These are phyloP conservation scores for Pisolithus orientalis DNA, from an alignment of 768 basidiomycete species.

Conservation along the genomic window DNA sequence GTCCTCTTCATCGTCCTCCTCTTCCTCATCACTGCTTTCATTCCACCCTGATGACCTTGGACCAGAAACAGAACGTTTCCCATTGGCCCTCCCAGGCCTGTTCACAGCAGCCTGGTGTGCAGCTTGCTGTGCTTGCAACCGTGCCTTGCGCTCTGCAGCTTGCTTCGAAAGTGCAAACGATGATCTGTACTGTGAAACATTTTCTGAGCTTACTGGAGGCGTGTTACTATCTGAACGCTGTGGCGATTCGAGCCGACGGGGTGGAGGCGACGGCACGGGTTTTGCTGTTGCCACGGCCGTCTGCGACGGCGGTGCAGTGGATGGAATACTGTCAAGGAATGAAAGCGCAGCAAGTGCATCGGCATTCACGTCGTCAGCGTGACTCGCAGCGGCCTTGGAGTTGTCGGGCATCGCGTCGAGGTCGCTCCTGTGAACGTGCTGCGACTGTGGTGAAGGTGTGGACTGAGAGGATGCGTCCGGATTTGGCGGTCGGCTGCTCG, in stretches of 20 bases:
- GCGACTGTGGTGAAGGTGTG: conserved; percentile 33
- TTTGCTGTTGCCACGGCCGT: conserved; percentile 3
- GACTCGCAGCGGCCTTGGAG: conserved; percentile 10
- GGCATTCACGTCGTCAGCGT: conserved; percentile 45
- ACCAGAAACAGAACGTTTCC: conserved; percentile 36
- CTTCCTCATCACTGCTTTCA: conserved; percentile 79
- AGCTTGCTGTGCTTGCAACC: conserved; percentile 76
- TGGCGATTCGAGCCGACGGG: conserved; percentile 23
- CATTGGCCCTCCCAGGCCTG: conserved; percentile 59
- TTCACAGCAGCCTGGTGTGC: conserved; percentile 74
- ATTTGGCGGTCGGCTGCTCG: conserved; percentile 32
- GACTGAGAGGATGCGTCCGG: conserved; percentile 22
- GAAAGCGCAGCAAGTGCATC: conserved; percentile 78
- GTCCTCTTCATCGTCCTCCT: conserved; percentile 70
- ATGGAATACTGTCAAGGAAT: conserved; percentile 51
- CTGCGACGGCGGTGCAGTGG: conserved; percentile 14
- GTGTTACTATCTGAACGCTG: conserved; percentile 30
- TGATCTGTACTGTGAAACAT: conserved; percentile 54
- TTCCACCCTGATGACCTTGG: conserved; percentile 41
- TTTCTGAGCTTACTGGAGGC: conserved; percentile 19
- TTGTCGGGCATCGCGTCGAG: conserved; percentile 29
- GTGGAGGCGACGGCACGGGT: conserved; percentile 13
- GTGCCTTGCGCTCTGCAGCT: conserved; percentile 80
- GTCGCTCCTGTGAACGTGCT: conserved; percentile 24
- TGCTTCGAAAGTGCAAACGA: conserved; percentile 85